Base-by-base conservation (phyloP, 176 grass and related monocot genomes). In the Paspalum notatum region DNA sequence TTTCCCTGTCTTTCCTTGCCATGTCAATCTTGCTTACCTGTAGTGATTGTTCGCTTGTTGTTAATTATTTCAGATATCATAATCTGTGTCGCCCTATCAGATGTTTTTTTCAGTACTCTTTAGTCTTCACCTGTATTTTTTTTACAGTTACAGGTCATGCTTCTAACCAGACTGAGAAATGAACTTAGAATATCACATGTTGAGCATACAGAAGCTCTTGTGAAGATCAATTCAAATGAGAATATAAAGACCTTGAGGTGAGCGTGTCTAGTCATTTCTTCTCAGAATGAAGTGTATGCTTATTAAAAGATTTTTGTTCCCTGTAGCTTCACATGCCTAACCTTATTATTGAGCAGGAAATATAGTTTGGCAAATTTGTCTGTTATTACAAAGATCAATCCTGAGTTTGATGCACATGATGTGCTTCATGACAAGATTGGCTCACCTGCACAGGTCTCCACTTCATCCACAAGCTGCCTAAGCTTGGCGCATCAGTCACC, bases 121-220 rank as follows among this genome's bases (percentile, higher is more conserved):
- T 70, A 25, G 51, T 70, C 49, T 82, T 74, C 74, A 72, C 57
- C 60, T 82, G 24, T 55, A 69, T 51, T 38, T 82, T 38, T 82
- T n/a, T 80, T 75, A 52, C 71, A 91, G 87, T 85, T 72, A 62
- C 87, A 91, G 80, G 86, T 71, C 62, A 87, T 46, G 53, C 77
- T 97, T 87, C 87, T 97, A 69, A 54, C 68, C 58, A 67, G 91
- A 62, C 62, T 93, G 41, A 93, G 81, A 68, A 91, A 79, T 21
- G 78, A 91, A 83, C 83, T 97, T 70, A 91, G 78, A 76, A 83
- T 93, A 93, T 93, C 84, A 17, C 70, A 87, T 56, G 53, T 41
- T 64, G 94, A 93, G 75, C 88, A 93, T 87, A 82, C 71, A 85
- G 85, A 93, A 73, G 84, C 91, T 82, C 66, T 97, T 68, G 81